Conservation (phyloP, 2,329 filamentous ascomycete species). For the Colletotrichum camelliae region DNA sequence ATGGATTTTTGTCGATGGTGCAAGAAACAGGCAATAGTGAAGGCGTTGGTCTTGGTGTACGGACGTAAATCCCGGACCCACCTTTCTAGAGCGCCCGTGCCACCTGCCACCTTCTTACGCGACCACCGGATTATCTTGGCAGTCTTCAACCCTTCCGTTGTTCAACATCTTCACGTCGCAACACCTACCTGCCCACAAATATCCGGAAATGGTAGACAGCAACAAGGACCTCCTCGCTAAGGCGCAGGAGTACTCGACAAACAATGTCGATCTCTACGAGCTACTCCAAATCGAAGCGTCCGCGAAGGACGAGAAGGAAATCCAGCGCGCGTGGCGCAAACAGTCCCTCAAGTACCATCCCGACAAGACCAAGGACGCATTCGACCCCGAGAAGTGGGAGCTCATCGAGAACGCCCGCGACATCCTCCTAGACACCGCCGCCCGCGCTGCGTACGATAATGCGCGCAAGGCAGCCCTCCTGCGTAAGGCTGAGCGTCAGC, state of each 20-base stretch:
- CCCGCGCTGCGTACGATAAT: constrained; percentile 80
- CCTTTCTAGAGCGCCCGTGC: not conserved
- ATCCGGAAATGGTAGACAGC: constrained; percentile 25
- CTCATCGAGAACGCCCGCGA: constrained; percentile 86
- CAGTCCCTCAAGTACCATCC: constrained; percentile 91
- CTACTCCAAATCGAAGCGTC: constrained; percentile 72
- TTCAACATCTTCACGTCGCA: not conserved
- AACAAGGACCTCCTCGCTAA: constrained; percentile 56
- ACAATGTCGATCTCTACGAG: constrained; percentile 77
- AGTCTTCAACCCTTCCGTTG: not conserved
- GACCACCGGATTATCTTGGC: not conserved
- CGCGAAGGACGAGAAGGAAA: constrained; percentile 67
- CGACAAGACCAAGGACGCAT: constrained; percentile 81
- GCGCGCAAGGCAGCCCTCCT: constrained; percentile 74
- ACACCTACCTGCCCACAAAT: not conserved
- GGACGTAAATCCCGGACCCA: not conserved
- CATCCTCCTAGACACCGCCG: constrained; percentile 73
- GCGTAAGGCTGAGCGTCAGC: constrained; percentile 72
- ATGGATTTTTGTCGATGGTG: not conserved
- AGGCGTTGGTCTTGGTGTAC: not conserved
- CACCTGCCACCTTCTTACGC: not conserved
- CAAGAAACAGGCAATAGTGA: not conserved
- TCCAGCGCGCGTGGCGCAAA: constrained; percentile 84
- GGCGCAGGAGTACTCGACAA: constrained; percentile 64
- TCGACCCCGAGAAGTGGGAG: constrained; percentile 84